phyloP scores from a whole-genome alignment of 2,329 filamentous ascomycete genomes.

The Fusarium liriodendri region DNA sequence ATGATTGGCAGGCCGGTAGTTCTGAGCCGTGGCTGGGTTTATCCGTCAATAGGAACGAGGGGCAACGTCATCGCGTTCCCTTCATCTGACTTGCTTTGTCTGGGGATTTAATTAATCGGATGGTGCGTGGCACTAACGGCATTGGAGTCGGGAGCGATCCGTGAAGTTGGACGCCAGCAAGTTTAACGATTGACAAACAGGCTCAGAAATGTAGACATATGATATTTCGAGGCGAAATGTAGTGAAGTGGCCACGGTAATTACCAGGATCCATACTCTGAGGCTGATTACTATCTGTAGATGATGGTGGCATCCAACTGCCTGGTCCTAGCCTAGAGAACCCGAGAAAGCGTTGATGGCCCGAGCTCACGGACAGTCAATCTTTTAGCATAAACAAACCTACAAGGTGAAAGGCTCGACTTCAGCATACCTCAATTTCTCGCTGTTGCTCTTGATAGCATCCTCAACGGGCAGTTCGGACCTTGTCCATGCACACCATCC shows the following conservation, averaged over 20 bases:
- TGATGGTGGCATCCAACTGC: not conserved
- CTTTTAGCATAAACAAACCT: not conserved
- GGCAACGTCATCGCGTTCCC: not conserved
- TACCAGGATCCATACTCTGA: not conserved
- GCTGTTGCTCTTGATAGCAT: not conserved
- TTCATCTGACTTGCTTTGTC: not conserved
- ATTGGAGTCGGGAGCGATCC: not conserved
- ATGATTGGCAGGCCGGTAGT: not conserved
- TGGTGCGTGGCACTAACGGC: not conserved
- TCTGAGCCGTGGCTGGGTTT: not conserved
- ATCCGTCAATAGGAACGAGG: not conserved
- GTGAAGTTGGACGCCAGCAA: not conserved
- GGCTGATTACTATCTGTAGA: not conserved
- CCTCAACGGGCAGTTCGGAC: not conserved
- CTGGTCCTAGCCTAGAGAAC: not conserved
- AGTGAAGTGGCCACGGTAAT: not conserved
- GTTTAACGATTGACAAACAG: accelerated
- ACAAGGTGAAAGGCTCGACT: not conserved
- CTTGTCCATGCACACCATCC: not conserved
- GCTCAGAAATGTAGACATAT: not conserved
- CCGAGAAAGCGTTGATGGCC: not conserved
- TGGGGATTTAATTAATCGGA: not conserved
- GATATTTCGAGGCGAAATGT: not conserved
- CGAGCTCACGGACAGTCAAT: not conserved
- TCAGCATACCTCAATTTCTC: too few species aligned